phyloP scores from a whole-genome alignment of 768 basidiomycete species.

The Tylopilus sp. region DNA sequence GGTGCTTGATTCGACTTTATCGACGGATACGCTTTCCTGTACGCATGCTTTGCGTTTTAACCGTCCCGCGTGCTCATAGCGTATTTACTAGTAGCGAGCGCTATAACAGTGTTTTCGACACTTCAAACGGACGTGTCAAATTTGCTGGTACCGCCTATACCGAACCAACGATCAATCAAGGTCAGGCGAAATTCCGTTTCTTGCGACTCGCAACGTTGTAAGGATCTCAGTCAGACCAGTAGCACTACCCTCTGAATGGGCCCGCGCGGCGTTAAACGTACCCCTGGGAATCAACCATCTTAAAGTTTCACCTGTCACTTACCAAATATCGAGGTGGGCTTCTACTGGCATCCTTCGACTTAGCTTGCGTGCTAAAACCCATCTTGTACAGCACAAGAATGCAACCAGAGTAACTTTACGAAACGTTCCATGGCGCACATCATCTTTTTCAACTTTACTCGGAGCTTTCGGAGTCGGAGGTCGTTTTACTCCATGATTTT shows the following conservation, averaged over 20 bases:
- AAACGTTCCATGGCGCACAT: too few relatives aligned
- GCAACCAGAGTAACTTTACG: too few relatives aligned
- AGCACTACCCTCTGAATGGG: too few relatives aligned
- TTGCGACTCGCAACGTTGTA: too few relatives aligned
- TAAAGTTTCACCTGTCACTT: neutral
- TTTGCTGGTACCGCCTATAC: conserved; percentile 8
- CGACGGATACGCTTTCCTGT: conserved; percentile 21
- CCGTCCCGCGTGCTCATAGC: neutral
- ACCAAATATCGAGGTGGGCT: neutral
- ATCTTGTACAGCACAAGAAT: too few relatives aligned
- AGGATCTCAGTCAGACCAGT: too few relatives aligned
- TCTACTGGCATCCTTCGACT: neutral
- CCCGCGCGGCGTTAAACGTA: too few relatives aligned
- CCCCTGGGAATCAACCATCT: too few relatives aligned
- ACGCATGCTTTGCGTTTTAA: neutral
- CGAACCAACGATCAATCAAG: neutral
- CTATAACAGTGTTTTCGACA: conserved; percentile 38
- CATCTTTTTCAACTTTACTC: neutral
- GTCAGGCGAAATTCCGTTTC: too few relatives aligned
- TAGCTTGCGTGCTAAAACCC: too few relatives aligned
- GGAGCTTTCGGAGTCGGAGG: neutral
- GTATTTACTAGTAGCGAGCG: conserved; percentile 9
- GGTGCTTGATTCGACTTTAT: conserved; percentile 24
- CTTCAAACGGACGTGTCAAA: conserved; percentile 3
- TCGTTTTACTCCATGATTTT: neutral